Base-by-base conservation (phyloP, 257 asterid genomes). In the Leonotis leonurus region DNA sequence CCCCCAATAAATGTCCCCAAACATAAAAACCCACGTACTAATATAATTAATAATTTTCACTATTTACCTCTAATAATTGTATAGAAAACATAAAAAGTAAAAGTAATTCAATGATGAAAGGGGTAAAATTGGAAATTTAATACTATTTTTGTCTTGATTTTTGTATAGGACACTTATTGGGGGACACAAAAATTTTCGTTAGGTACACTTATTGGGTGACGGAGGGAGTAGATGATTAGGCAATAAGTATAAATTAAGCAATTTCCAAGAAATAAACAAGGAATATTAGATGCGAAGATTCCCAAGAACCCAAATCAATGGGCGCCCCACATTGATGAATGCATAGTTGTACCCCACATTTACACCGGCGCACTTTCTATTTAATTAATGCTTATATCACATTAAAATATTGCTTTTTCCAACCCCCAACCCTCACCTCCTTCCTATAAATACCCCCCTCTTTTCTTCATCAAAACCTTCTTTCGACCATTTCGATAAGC, bases 371-470 rank as follows among this genome's bases (percentile, higher is more conserved):
- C 81, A 78, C 78, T 67, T 39, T 46, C 60, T 17, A 61, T 65
- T 70, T 22, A 30, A 52, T 21, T 65, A 70, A 54, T 45, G 43
- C 17, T 27, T 56, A 9, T 30, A 40, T 10, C 11, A 10, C 8
- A 64, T 59, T 56, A 35, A 36, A 49, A 22, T 55, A 72, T 14
- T 61, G 25, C 5, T n/a, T 60, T 30, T 9, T 12, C 8, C 35
- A 8, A 2, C 51, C 11, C 43, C 32, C 54, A 63, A 51, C n/a
- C 56, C 44, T 64, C 57, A 56, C 56, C 61, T 4, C 60, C 41
- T 4, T 2, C 80, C 88, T 82, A 82, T 79, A 82, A 79, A 82
- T 77, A 77, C 62, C 77, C 73, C 52, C 70, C 64, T 36, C 44
- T 25, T 2, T 11, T 0, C 0, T 0, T 9, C 0, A 0, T 6